Evolutionary conservation across 2,329 filamentous ascomycete genomes (phyloP).

Genomic region (Fusarium austroafricanum): DNA sequence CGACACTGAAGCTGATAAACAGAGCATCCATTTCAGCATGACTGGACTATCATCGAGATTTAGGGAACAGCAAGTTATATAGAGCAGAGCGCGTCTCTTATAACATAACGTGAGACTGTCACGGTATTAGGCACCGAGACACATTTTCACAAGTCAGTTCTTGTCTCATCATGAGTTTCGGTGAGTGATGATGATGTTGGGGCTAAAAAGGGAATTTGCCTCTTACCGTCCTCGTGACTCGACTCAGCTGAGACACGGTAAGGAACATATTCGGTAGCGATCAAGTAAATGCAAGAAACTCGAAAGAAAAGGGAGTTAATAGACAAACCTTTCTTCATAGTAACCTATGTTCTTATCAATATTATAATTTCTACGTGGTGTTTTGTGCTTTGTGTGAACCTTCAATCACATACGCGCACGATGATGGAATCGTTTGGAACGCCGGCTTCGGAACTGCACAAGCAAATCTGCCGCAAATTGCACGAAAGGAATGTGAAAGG

Average conservation of each 20-base stretch:
- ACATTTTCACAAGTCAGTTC: conserved; percentile 25
- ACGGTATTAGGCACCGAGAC: conserved; percentile 26
- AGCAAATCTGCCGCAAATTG: conserved; percentile 31
- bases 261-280: background rate
- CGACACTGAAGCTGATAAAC: conserved; percentile 27
- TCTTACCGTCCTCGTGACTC: conserved; percentile 5
- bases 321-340: background rate
- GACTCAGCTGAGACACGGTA: background rate
- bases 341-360: background rate
- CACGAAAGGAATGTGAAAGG: conserved; percentile 12
- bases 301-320: background rate
- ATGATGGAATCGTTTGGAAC: conserved; percentile 28
- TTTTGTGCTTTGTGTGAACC: conserved; percentile 13
- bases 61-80: conserved; percentile 17
- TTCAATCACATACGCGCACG: background rate
- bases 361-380: background rate
- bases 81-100: conserved; percentile 1
- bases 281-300: background rate
- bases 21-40: conserved; percentile 26
- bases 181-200: conserved; percentile 8
- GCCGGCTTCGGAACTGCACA: conserved; percentile 25
- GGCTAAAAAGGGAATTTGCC: conserved; percentile 12
- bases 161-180: conserved; percentile 25
- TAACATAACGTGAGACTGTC: conserved; percentile 41
- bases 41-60: conserved; percentile 17